Percentiles rank a stretch among this genome's conserved stretches.
phyloP scores from a whole-genome alignment of 2,329 filamentous ascomycete species.

The Hansfordia pulvinata region DNA sequence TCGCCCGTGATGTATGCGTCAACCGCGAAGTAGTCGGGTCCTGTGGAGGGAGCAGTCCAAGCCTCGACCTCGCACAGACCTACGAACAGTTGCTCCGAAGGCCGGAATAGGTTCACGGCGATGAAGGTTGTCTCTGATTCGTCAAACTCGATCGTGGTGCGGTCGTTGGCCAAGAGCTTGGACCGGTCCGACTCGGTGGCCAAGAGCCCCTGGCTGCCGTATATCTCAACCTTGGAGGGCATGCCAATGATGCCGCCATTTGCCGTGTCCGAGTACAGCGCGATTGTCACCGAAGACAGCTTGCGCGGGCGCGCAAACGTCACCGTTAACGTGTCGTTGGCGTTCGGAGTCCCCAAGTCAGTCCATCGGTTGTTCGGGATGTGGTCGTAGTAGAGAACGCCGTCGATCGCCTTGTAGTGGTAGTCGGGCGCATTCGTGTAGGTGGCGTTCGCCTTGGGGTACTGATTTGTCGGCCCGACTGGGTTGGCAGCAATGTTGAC shows the following conservation, averaged over 20 bases:
- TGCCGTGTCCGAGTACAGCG: conserved; percentile 17
- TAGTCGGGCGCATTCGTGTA: conserved; percentile 19
- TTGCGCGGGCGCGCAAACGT: conserved; percentile 18
- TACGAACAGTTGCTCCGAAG: conserved; percentile 11
- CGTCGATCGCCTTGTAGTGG: conserved; percentile 24
- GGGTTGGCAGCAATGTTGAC: conserved; percentile 28
- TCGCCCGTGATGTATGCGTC: conserved; percentile 14
- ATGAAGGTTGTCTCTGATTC: conserved; percentile 14
- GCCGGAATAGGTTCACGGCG: conserved; percentile 15
- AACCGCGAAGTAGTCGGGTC: conserved; percentile 12
- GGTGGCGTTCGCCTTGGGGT: conserved; percentile 19
- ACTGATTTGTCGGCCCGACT: conserved; percentile 15
- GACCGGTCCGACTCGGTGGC: conserved; percentile 7
- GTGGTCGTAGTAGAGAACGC: conserved; percentile 23
- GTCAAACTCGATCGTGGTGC: conserved; percentile 13
- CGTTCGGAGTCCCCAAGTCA: conserved; percentile 18
- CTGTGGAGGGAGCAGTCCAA: conserved; percentile 11
- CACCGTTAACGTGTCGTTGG: conserved; percentile 19
- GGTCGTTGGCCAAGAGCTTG: conserved; percentile 12
- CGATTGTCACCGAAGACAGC: conserved; percentile 17
- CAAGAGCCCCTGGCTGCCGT: conserved; percentile 9
- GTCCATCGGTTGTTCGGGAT: conserved; percentile 25
- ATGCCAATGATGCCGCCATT: conserved; percentile 18
- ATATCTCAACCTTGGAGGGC: conserved; percentile 12
- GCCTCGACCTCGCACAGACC: conserved; percentile 19